phyloP scores from a whole-genome alignment of 2,329 filamentous ascomycete genomes.

The Tolypocladium endophyticum region DNA sequence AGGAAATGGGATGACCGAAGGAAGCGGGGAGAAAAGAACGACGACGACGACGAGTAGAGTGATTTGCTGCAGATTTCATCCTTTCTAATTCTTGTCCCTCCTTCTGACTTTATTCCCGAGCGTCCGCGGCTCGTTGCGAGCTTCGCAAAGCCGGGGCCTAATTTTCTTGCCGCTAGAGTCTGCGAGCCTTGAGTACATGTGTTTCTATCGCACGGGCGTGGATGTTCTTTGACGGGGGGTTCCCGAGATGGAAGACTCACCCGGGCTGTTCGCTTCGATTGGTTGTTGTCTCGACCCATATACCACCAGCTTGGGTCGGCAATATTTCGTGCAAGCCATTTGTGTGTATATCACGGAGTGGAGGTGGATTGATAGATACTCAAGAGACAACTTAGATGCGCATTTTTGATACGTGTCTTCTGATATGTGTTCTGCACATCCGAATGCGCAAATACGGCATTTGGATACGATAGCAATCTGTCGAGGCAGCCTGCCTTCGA shows the following conservation, averaged over 20 bases:
- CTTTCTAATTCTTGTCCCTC: background rate
- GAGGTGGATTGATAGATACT: background rate
- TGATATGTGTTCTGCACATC: too few species aligned
- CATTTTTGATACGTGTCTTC: background rate
- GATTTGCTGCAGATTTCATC: background rate
- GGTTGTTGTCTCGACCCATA: background rate
- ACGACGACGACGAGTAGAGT: constrained; percentile 15
- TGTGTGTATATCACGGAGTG: background rate
- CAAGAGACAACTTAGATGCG: background rate
- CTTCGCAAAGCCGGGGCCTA: background rate
- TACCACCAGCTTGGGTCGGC: background rate
- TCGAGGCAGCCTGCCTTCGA: background rate
- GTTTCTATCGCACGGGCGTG: background rate
- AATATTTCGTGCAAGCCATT: background rate
- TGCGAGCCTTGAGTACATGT: background rate
- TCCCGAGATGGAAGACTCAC: background rate
- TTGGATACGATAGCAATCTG: background rate
- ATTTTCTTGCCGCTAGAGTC: background rate
- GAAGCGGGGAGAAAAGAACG: constrained; percentile 20
- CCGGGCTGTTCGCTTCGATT: background rate
- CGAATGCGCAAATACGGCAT: too few species aligned
- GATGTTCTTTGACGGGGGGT: background rate
- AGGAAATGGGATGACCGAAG: constrained; percentile 57
- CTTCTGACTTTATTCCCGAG: background rate
- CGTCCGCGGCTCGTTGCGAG: background rate